Base-by-base conservation (phyloP, 805 yeast genomes). In the Ogataea allantospora region DNA sequence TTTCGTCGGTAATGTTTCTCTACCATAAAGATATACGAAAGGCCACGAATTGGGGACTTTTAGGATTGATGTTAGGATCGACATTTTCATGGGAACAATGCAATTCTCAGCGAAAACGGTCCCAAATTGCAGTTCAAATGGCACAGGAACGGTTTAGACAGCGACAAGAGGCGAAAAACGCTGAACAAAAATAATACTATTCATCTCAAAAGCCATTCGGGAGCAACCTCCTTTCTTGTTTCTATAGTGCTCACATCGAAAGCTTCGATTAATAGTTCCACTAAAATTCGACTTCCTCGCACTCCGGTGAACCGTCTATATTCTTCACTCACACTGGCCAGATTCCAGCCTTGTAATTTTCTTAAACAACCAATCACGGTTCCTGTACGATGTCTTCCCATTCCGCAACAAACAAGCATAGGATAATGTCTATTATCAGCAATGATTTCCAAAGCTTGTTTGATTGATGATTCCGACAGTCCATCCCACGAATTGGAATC, bases 351-450 rank as follows among this genome's bases (percentile, higher is more conserved):
- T 70, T 93, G 97, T 13, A 93, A 66, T 43, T 96, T 73, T 46
- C 99, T 68, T 31, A 91, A 66, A 60, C 99, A 91, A 1, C 99
- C 99, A 43, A 93, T 78, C 3, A 93, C 96, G 0, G 98, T 89
- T 1, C 99, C 99, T 0, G 98, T 89, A 48, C 99, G 71, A 61
- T 91, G 99, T 50, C 99, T 70, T 0, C 99, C 99, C 99, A 93
- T 93, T 10, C 97, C 96, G 54, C 98, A 93, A 60, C 98, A 93
- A 4, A 89, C 89, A 34, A 93, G 66, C 44, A 93, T 53, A 0
- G 99, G 98, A 54, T 87, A 86, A 57, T 80, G 78, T n/a, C 76
- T 71, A 46, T 73, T 73, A 51, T 86, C 75, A 29, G 81, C 76
- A 13, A 91, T 83, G 22, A 88, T 71, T 44, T 81, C 83, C 44